Conservation (phyloP, 2,329 filamentous ascomycete species). For the Gnomoniopsis sp. region DNA sequence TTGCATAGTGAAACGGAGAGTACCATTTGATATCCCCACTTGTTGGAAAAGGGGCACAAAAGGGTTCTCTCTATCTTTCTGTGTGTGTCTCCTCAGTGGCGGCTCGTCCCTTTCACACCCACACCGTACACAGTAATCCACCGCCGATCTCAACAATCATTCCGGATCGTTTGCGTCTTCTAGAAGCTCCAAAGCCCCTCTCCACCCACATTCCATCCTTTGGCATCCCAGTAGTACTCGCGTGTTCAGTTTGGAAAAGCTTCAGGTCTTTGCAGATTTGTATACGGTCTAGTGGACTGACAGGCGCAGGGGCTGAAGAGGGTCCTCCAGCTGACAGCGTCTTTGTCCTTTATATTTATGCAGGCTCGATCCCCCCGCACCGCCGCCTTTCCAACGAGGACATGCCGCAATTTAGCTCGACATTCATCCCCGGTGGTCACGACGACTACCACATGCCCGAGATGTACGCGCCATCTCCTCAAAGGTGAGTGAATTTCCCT, state of each 20-base stretch:
- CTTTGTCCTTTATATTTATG: constrained; percentile 26
- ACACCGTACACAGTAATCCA: too few relatives aligned
- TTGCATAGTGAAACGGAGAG: neutral
- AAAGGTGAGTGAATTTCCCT: constrained; percentile 43
- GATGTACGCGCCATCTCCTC: constrained; percentile 54
- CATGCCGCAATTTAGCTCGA: constrained; percentile 50
- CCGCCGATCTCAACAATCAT: neutral
- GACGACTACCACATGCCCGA: constrained; percentile 62
- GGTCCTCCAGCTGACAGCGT: constrained; percentile 23
- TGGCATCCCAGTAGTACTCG: neutral
- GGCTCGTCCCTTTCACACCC: neutral
- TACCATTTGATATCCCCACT: neutral
- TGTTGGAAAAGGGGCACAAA: neutral
- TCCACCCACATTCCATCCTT: constrained; percentile 7
- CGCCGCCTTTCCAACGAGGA: constrained; percentile 32
- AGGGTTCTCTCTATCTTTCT: neutral
- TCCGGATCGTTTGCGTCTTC: neutral
- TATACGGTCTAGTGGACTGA: constrained; percentile 6
- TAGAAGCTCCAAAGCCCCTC: constrained; percentile 10
- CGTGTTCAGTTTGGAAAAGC: constrained; percentile 10
- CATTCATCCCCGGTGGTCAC: constrained; percentile 55
- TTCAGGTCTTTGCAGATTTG: constrained; percentile 18
- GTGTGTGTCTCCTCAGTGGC: neutral
- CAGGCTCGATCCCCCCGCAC: constrained; percentile 28
- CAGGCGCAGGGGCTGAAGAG: constrained; percentile 12